These are phyloP conservation scores for Globisporangium megalacanthum DNA, from an alignment of 352 stramenopile genomes.

Conservation along the genomic window DNA sequence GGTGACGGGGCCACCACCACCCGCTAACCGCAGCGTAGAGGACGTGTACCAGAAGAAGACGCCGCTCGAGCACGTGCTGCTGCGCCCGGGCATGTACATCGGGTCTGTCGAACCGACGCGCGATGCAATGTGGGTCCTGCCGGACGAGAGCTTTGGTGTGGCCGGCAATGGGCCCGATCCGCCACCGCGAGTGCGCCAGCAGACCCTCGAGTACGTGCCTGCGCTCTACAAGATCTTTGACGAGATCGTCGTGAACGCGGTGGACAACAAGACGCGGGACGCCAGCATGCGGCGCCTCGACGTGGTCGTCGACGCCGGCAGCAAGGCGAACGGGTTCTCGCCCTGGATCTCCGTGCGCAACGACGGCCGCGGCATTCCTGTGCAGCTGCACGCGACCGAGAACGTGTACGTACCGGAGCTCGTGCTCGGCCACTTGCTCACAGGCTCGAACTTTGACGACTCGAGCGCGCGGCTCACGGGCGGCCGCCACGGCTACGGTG, in stretches of 20 bases:
- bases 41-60: constrained; percentile 89
- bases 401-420: constrained; percentile 97
- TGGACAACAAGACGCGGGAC: constrained; percentile 93
- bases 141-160: constrained; percentile 21
- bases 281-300: constrained; percentile 69
- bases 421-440: constrained; percentile 98
- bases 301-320: constrained; percentile 60
- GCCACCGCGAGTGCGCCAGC: constrained; percentile 55
- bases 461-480: constrained; percentile 96
- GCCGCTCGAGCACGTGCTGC: constrained; percentile 84
- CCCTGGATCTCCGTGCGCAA: constrained; percentile 97
- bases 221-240: constrained; percentile 99
- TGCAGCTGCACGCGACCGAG: constrained; percentile 96
- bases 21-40: constrained; percentile 36
- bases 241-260: constrained; percentile 99
- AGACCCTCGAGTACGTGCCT: constrained; percentile 73
- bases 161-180: background rate
- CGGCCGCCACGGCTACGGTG: constrained; percentile 93
- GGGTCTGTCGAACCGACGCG: constrained; percentile 76
- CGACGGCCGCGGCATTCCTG: constrained; percentile 96
- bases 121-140: constrained; percentile 78
- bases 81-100: constrained; percentile 91
- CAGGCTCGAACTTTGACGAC: constrained; percentile 99
- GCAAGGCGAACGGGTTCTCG: constrained; percentile 44
- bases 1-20: background rate